phyloP scores from a whole-genome alignment of 805 yeast genomes.

The Candida ortonii region DNA sequence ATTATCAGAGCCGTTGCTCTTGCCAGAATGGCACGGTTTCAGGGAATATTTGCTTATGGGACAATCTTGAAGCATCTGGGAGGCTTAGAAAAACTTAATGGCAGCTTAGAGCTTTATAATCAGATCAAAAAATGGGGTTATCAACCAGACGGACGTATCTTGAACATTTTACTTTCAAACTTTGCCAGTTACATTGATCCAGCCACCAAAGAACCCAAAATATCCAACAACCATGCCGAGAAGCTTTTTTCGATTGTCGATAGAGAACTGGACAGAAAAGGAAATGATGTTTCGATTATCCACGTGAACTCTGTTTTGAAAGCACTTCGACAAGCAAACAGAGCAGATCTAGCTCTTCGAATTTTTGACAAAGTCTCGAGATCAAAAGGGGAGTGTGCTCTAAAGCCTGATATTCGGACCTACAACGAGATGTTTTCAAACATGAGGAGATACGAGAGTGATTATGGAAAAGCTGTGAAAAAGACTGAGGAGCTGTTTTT shows the following conservation, averaged over 20 bases:
- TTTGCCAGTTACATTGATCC: constrained; percentile 36
- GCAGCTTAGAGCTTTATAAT: constrained; percentile 49
- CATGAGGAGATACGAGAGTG: constrained; percentile 12
- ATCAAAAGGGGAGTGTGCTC: constrained; percentile 5
- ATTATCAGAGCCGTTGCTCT: constrained; percentile 45
- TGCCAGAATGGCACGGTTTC: constrained; percentile 27
- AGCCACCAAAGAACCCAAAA: constrained; percentile 5
- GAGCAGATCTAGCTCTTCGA: constrained; percentile 37
- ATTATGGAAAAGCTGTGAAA: constrained; percentile 18
- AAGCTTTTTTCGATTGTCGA: constrained; percentile 33
- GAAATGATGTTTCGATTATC: constrained; percentile 32
- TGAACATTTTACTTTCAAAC: constrained; percentile 46
- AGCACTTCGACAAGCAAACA: constrained; percentile 41
- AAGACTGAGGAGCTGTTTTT: constrained; percentile 23
- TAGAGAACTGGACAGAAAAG: constrained; percentile 28
- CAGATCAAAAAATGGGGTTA: constrained; percentile 63
- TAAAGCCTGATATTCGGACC: constrained; percentile 35
- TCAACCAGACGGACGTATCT: constrained; percentile 46
- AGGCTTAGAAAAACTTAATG: constrained; percentile 39
- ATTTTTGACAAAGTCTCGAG: constrained; percentile 34
- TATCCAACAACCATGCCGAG: constrained; percentile 36
- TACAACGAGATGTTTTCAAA: constrained; percentile 31
- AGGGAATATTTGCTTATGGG: constrained; percentile 63
- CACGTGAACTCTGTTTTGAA: constrained; percentile 47
- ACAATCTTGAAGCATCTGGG: constrained; percentile 52